phyloP scores from a whole-genome alignment of 169 alveolate species.

The Plasmodium blacklocki region DNA sequence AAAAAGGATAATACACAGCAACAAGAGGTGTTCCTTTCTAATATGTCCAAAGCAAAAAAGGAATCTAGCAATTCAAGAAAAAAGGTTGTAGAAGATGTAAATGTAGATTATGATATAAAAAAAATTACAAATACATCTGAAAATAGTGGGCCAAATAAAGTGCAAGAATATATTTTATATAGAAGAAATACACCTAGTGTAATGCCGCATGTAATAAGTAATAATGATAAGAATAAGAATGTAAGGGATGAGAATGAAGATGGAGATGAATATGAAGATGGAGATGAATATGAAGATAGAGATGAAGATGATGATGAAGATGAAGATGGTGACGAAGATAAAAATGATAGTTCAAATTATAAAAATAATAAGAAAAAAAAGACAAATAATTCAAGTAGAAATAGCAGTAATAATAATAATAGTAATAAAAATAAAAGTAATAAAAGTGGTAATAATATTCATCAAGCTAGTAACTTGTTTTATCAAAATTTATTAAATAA shows the following conservation, averaged over 20 bases:
- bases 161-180: slow-evolving; percentile 57
- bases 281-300: neutral
- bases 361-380: too few species aligned
- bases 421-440: neutral
- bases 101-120: slow-evolving; percentile 59
- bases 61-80: slow-evolving; percentile 1
- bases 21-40: neutral
- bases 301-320: neutral
- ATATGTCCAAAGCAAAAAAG: neutral
- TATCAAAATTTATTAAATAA: neutral
- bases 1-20: neutral
- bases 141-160: slow-evolving; percentile 39
- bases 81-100: neutral
- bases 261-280: neutral
- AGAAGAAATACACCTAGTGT: slow-evolving; percentile 29
- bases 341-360: too few species aligned
- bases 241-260: neutral
- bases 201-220: neutral
- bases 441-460: neutral
- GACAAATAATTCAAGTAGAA: too few species aligned
- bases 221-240: neutral
- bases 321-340: neutral
- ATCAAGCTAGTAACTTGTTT: neutral
- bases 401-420: neutral
- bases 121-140: slow-evolving; percentile 51